Evolutionary conservation across 306 rosid genomes (phyloP).

Genomic region (Dalbergia cultrata): DNA sequence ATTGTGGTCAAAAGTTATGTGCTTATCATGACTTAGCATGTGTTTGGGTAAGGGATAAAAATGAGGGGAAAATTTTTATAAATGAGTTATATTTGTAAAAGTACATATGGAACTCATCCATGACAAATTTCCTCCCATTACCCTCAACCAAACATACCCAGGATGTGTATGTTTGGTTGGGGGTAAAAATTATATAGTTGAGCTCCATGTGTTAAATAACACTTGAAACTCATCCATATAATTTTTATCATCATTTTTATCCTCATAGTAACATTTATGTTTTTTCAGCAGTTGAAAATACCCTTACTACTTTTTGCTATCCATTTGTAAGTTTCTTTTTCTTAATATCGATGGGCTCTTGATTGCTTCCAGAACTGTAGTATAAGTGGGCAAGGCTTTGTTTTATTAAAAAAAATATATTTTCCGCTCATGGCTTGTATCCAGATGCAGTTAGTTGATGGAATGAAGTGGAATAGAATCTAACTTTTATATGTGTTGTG

Average conservation of each 20-base stretch:
- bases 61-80: too few relatives aligned
- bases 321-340: constrained; percentile 10
- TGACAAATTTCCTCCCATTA: too few relatives aligned
- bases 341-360: constrained; percentile 23
- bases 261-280: neutral
- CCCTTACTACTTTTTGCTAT: constrained; percentile 37
- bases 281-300: constrained; percentile 28
- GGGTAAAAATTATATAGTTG: too few relatives aligned
- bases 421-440: constrained; percentile 32
- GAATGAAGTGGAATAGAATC: constrained; percentile 42
- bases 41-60: too few relatives aligned
- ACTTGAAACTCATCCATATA: too few relatives aligned
- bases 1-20: constrained; percentile 9
- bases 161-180: too few relatives aligned
- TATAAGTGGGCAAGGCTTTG: neutral
- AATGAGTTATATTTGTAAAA: too few relatives aligned
- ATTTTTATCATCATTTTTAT: too few relatives aligned
- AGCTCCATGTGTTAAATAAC: too few relatives aligned
- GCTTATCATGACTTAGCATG: neutral
- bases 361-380: constrained; percentile 8
- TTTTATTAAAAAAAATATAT: neutral
- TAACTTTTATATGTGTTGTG: constrained; percentile 47
- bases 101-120: too few relatives aligned
- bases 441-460: constrained; percentile 32
- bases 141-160: too few relatives aligned